Base-by-base conservation (phyloP, 306 rosid species). In the Carpinus fangiana region DNA sequence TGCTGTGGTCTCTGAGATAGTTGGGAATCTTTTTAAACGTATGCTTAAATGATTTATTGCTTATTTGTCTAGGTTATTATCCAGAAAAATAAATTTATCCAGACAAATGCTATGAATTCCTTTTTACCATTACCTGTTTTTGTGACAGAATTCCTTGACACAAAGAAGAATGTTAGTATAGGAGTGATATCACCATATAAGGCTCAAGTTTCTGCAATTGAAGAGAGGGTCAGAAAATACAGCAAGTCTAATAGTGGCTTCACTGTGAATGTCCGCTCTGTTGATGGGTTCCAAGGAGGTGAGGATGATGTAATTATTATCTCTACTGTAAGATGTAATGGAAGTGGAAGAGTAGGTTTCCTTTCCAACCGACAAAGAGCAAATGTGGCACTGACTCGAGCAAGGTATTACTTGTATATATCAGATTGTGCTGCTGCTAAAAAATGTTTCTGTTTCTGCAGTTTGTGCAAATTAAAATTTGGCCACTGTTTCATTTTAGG, bases 211-310 rank as follows among this genome's bases (percentile, higher is more conserved):
- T 7, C 2, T 50, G 96, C 80, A 72, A 87, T 91, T 76, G 72
- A 86, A 28, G 73, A 89, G 69, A 81, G 74, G 46, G 41, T 91
- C 20, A 74, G 73, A 79, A 46, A 67, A 23, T 84, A 79, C 64
- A 56, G 18, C 51, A 47, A 21, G 72, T 75, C 62, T 8, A 69
- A 78, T 43, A 2, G 75, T 1, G 53, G 61, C 17, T 91, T 89
- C 73, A 77, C 77, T 48, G 80, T 87, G 12, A 86, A 76, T 72
- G 90, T 89, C 61, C 91, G 89, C 11, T 81, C 91, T 7, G 81
- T 91, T 9, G 96, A 89, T 73, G 93, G 91, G 1, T 89, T 91
- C 82, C 96, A 91, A 89, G 93, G 93, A 0, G 90, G 91, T 7
- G 93, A 91, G 46, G 88, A 91, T 59, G 96, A 91, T 67, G 85